These are phyloP conservation scores for Alternaria alternata DNA, from an alignment of 2,329 filamentous ascomycete genomes.

Conservation along the genomic window DNA sequence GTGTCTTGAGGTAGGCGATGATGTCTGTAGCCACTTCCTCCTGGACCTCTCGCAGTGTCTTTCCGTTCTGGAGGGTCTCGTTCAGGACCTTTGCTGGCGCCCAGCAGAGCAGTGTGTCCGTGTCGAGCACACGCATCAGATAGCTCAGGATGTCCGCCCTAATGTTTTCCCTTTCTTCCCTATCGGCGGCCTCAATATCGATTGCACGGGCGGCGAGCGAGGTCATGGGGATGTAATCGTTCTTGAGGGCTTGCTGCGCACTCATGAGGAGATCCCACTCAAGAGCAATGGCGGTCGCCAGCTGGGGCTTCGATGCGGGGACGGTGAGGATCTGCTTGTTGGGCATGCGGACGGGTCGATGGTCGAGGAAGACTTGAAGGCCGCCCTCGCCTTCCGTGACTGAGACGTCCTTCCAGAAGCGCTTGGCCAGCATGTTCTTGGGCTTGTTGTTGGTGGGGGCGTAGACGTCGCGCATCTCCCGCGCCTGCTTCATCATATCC, in stretches of 20 bases:
- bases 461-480: constrained; percentile 52
- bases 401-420: constrained; percentile 88
- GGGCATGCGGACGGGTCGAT: constrained; percentile 78
- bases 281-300: constrained; percentile 84
- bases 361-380: constrained; percentile 76
- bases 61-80: constrained; percentile 54
- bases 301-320: constrained; percentile 77
- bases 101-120: constrained; percentile 94
- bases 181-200: constrained; percentile 78
- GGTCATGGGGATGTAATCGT: constrained; percentile 90
- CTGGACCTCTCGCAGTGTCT: constrained; percentile 76
- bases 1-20: constrained; percentile 72
- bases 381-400: constrained; percentile 69
- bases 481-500: constrained; percentile 57
- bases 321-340: constrained; percentile 76
- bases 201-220: constrained; percentile 83
- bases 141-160: constrained; percentile 71
- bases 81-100: constrained; percentile 65
- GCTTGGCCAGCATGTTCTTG: constrained; percentile 65
- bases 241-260: constrained; percentile 81
- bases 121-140: constrained; percentile 86
- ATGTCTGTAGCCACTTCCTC: constrained; percentile 73
- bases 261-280: constrained; percentile 92
- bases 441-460: constrained; percentile 55
- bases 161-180: constrained; percentile 58